phyloP scores from a whole-genome alignment of 1,139 yeast genomes.

The Kodamaea sp. region DNA sequence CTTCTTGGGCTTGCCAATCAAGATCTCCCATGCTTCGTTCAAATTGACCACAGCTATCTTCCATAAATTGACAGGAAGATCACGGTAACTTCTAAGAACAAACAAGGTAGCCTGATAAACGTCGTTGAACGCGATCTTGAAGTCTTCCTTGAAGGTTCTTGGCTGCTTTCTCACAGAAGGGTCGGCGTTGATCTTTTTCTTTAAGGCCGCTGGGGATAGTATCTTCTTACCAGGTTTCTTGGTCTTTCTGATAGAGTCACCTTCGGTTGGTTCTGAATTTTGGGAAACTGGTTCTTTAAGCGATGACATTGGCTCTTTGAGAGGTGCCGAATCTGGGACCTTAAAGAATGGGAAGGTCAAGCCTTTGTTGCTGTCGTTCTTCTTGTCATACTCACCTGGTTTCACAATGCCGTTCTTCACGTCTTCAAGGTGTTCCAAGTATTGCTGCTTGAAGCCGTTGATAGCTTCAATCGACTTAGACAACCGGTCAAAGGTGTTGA shows the following conservation, averaged over 20 bases:
- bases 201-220: slow-evolving; percentile 10
- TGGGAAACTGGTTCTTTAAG: not conserved
- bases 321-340: slow-evolving; percentile 1
- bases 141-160: slow-evolving; percentile 39
- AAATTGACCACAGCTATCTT: slow-evolving; percentile 49
- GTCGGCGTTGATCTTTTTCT: slow-evolving; percentile 14
- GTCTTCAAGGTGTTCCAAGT: slow-evolving; percentile 44
- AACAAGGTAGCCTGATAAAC: slow-evolving; percentile 67
- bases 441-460: slow-evolving; percentile 64
- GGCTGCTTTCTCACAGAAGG: slow-evolving; percentile 6
- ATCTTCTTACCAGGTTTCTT: slow-evolving; percentile 9
- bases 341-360: slow-evolving; percentile 42
- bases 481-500: slow-evolving; percentile 89
- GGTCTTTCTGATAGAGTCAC: not conserved
- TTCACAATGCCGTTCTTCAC: slow-evolving; percentile 42
- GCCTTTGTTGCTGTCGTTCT: slow-evolving; percentile 27
- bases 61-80: slow-evolving; percentile 67
- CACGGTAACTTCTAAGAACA: slow-evolving; percentile 63
- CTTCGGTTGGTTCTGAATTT: not conserved
- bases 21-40: slow-evolving; percentile 68
- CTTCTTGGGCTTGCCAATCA: slow-evolving; percentile 55
- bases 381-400: slow-evolving; percentile 45
- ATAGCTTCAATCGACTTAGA: slow-evolving; percentile 82
- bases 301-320: not conserved
- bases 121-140: slow-evolving; percentile 54